Evolutionary conservation across 768 basidiomycete species (phyloP).

Genomic region (Dentipellis sp.): DNA sequence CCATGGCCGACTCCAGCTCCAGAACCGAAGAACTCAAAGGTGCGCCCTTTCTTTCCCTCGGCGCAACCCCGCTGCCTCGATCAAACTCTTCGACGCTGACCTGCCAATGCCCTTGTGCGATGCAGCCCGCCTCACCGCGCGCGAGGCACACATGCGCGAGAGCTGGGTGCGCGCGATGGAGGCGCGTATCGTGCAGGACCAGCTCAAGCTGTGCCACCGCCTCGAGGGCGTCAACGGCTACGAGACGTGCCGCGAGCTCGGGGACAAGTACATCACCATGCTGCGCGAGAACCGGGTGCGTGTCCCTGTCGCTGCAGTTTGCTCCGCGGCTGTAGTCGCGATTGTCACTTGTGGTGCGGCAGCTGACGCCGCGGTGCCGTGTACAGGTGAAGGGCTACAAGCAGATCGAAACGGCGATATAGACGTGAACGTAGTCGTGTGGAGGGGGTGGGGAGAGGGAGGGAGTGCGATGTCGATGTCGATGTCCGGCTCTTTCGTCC

Average conservation of each 20-base stretch:
- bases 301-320: constrained; percentile 1
- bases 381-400: constrained; percentile 82
- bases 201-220: constrained; percentile 83
- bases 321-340: too few relatives aligned
- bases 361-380: background rate
- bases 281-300: constrained; percentile 73
- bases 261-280: constrained; percentile 76
- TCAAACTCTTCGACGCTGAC: background rate
- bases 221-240: constrained; percentile 89
- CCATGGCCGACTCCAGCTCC: constrained; percentile 22
- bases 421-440: too few relatives aligned
- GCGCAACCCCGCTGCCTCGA: background rate
- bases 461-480: too few relatives aligned
- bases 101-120: too few relatives aligned
- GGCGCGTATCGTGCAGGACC: constrained; percentile 76
- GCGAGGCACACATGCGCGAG: constrained; percentile 76
- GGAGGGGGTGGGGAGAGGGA: too few relatives aligned
- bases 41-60: too few relatives aligned
- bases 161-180: constrained; percentile 96
- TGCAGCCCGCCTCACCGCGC: constrained; percentile 53
- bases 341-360: background rate
- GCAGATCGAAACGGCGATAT: constrained; percentile 41
- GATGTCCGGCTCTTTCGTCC: too few relatives aligned
- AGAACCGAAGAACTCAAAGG: constrained; percentile 42
- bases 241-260: constrained; percentile 80